Evolutionary conservation across 495 filamentous ascomycete genomes (phyloP), one percentile per base, ranked within the genome.

Genomic region (Penicillium riverlandense): DNA sequence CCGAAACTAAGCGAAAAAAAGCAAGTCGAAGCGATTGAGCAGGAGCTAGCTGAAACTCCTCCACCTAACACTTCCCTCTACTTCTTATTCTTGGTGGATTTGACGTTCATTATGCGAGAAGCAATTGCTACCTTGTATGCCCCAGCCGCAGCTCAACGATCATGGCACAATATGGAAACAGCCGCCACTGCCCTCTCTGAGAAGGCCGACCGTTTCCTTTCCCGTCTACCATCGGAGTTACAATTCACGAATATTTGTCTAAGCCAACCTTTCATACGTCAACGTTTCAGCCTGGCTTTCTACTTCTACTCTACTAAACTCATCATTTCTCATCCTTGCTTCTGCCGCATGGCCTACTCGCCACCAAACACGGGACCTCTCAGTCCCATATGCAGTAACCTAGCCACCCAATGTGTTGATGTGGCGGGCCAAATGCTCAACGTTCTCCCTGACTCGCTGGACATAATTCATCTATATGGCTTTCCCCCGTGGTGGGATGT

Each of bases 271-370:
- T 64, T 55, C 29, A 31, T 44, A 12, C 48, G 47, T 37, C 55
- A 63, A 28, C 50, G 58, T 11, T 38, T 57, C 7, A 54, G 52
- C 41, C 55, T 70, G 11, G 69, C 65, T 7, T 70, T 83, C 45
- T 61, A 66, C 34, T 81, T 75, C 50, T 71, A 75, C 52, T 74
- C 75, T 47, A 68, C 71, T 14, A 66, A 65, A 14, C 74, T 80
- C 13, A 57, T 83, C 11, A 69, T 77, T 30, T 70, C 72, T 31
- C 75, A 79, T 11, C 80, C 79, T 32, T 80, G 75, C 52, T 61
- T 83, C 10, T 77, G 76, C 44, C 65, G 67, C 1, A 42, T 76
- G 6, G 15, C 15, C 15, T 16, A 16, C 15, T 16, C 15, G 15
- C 16, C 38, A 8, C 9, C 11, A 31, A 12, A 11, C 69, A 75